Base-by-base conservation (phyloP, 2,329 filamentous ascomycete species). In the Nemania sp. region DNA sequence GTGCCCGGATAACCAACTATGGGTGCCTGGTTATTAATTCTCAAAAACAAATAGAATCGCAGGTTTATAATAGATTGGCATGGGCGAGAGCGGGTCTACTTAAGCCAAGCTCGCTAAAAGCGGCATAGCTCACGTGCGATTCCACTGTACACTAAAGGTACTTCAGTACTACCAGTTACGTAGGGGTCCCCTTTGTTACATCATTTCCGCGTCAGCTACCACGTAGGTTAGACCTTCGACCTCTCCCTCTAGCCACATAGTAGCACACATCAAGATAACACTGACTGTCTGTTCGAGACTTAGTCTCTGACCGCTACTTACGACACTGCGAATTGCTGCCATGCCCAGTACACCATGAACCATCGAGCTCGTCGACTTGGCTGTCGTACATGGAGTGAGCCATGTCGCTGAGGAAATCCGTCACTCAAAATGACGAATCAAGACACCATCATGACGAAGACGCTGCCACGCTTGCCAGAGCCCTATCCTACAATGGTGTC, bases 361-460 rank as follows among this genome's bases (percentile, higher is more conserved):
- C 60, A 60, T 42, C 56, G 54, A 62, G 56, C 39, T 60, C 39
- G 48, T 64, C 59, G 39, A 60, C 59, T 63, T 64, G 66, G 63
- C 57, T 57, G 59, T 63, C 65, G 60, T 67, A 59, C 66, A 61
- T 64, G 64, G 64, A 65, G 62, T 65, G 54, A 72, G 67, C 67
- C 64, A 75, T 75, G 73, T 69, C 73, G 62, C 70, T 70, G 62
- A 70, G 69, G 54, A 70, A 72, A 51, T 63, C 63, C 47, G 56
- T 69, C 59, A 63, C 67, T 47, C 65, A 65, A 48, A 66, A 42
- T 50, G 57, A 59, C 43, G 77, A 79, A 57, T 67, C 63, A 37
- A 73, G 72, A 52, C 65, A 68, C 55, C 73, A 75, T 50, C 71
- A 72, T 59, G 77, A 79, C 53, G 78, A 79, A 51, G 75, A 79